A percentile compares a stretch with the other conserved stretches of the same genome.
These are phyloP conservation scores for Pelargonium myrrhifolium DNA, from an alignment of 441 rosid genomes.

Conservation along the genomic window DNA sequence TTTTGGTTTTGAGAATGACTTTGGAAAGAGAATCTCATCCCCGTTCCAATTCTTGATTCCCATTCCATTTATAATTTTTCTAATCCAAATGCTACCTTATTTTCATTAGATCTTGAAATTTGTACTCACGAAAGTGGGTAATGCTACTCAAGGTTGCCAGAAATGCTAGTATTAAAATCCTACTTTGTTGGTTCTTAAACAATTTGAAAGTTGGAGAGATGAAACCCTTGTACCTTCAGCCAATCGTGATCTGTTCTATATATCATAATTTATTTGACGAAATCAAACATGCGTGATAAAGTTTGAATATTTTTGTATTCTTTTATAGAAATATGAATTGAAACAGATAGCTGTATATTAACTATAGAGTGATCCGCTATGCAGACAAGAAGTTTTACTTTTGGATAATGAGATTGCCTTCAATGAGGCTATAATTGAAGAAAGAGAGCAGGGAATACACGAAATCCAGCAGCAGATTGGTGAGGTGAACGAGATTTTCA, in stretches of 20 bases:
- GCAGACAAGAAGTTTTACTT: constrained; percentile 50
- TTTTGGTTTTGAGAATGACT: too few species aligned
- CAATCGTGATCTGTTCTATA: background rate
- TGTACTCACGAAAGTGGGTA: too few species aligned
- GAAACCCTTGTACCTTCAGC: background rate
- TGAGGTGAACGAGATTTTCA: constrained; percentile 58
- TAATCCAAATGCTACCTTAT: too few species aligned
- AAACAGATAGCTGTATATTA: background rate
- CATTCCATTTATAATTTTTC: too few species aligned
- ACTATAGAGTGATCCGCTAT: background rate
- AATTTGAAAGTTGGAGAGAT: too few species aligned
- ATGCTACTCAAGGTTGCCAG: too few species aligned
- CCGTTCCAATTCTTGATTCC: too few species aligned
- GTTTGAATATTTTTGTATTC: constrained; percentile 1
- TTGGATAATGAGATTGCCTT: constrained; percentile 60
- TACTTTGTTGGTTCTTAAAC: too few species aligned
- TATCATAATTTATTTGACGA: background rate
- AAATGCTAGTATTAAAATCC: too few species aligned
- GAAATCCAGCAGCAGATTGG: constrained; percentile 60
- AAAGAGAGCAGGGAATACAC: constrained; percentile 58
- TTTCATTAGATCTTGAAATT: too few species aligned
- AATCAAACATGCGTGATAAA: background rate
- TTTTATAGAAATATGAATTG: background rate
- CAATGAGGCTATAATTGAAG: constrained; percentile 67
- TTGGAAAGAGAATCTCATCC: too few species aligned